These are phyloP conservation scores for Polyplosphaeria fusca DNA, from an alignment of 495 filamentous ascomycete species.

Conservation along the genomic window DNA sequence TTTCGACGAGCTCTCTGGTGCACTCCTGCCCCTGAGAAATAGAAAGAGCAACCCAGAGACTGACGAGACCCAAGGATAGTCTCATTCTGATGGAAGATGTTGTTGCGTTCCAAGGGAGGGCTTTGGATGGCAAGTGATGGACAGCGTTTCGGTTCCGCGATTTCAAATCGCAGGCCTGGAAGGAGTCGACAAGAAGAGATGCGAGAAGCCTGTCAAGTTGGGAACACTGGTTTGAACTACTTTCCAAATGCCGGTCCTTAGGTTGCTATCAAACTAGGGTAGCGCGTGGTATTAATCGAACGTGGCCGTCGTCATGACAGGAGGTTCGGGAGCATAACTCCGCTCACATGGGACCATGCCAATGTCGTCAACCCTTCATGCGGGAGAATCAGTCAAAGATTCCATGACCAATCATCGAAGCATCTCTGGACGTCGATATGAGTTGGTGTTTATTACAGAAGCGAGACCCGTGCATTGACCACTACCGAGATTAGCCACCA, in stretches of 20 bases:
- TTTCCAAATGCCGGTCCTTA: too few species aligned
- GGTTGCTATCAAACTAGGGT: constrained; percentile 2
- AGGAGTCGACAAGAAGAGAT: too few species aligned
- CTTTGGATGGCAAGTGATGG: too few species aligned
- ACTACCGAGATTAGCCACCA: constrained; percentile 6
- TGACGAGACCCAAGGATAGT: constrained; percentile 7
- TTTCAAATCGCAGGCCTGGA: too few species aligned
- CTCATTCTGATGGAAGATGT: constrained; percentile 17
- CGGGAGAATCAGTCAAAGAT: neutral
- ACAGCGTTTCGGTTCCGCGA: too few species aligned
- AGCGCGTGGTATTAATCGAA: constrained; percentile 12
- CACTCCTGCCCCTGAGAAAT: constrained; percentile 16
- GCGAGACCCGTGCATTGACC: constrained; percentile 10
- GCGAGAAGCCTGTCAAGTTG: too few species aligned
- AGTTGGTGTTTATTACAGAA: neutral
- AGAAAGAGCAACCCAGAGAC: constrained; percentile 2
- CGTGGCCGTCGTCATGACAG: neutral
- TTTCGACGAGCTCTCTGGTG: constrained; percentile 15
- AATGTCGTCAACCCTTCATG: neutral
- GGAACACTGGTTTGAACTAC: too few species aligned
- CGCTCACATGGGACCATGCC: constrained; percentile 2
- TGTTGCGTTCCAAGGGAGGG: too few species aligned
- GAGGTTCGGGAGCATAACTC: constrained; percentile 9
- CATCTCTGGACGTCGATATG: neutral
- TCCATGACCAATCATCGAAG: neutral